Evolutionary conservation across 495 filamentous ascomycete species (phyloP).

Genomic region (Podospora tetraspora): DNA sequence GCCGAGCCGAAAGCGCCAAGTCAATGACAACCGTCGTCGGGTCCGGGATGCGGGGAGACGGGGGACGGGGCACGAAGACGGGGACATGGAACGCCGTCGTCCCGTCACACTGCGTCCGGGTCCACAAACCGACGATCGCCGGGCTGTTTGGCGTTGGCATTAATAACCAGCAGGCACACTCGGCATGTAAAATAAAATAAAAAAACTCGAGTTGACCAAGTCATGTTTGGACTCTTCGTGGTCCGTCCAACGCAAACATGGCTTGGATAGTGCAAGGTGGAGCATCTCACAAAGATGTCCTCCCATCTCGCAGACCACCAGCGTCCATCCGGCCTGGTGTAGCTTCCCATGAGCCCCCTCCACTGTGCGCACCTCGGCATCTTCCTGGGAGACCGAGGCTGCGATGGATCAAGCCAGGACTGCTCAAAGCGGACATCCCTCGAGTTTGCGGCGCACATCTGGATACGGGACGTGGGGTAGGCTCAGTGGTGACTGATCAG

Average conservation of each 20-base stretch:
- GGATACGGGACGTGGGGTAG: background rate
- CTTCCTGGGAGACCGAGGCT: background rate
- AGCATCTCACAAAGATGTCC: background rate
- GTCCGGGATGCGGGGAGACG: background rate
- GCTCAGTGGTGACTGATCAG: background rate
- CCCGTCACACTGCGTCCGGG: background rate
- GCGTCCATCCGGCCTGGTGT: background rate
- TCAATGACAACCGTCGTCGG: background rate
- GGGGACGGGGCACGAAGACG: background rate
- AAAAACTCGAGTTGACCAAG: background rate
- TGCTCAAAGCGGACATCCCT: background rate
- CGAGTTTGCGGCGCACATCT: background rate
- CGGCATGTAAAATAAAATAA: background rate
- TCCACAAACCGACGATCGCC: background rate
- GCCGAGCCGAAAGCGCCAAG: background rate
- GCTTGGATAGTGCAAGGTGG: background rate
- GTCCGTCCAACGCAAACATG: background rate
- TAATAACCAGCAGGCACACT: background rate
- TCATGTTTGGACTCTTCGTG: background rate
- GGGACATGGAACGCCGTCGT: background rate
- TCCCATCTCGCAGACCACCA: background rate
- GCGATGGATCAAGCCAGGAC: background rate
- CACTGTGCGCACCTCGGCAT: background rate
- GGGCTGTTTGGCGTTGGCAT: background rate
- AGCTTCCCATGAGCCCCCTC: background rate